A percentile compares a stretch with the other conserved stretches of the same genome.
phyloP scores from a whole-genome alignment of 768 basidiomycete species.

The Rhizopogon vesiculosus region DNA sequence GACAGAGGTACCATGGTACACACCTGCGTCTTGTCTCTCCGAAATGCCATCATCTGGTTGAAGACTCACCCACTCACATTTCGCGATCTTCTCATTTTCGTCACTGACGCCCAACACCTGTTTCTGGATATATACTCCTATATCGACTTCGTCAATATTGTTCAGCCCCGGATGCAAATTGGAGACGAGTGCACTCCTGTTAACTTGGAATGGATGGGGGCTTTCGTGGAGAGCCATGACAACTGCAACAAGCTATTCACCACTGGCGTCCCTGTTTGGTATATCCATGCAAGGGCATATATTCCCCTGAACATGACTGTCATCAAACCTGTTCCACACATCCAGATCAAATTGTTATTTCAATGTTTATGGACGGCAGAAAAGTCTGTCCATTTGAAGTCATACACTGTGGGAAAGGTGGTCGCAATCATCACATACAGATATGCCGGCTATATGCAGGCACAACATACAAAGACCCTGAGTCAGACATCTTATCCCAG shows the following conservation, averaged over 20 bases:
- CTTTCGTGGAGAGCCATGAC: neutral
- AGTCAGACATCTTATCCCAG: neutral
- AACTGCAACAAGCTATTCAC: too few species aligned
- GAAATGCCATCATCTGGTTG: neutral
- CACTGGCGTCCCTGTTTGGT: too few species aligned
- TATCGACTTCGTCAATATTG: too few species aligned
- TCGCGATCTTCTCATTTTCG: neutral
- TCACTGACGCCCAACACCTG: slow-evolving; percentile 1
- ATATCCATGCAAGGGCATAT: too few species aligned
- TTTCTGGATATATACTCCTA: slow-evolving; percentile 3
- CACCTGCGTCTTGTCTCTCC: neutral
- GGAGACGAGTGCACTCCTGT: neutral
- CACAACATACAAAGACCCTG: neutral
- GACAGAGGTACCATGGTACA: neutral
- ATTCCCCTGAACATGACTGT: too few species aligned
- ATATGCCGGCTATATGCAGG: too few species aligned
- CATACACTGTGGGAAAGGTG: too few species aligned
- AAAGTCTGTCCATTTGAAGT: too few species aligned
- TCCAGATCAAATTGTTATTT: too few species aligned
- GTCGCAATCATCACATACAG: too few species aligned
- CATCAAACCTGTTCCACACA: too few species aligned
- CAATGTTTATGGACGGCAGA: too few species aligned
- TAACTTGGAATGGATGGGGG: neutral
- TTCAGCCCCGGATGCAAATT: neutral
- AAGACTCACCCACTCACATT: slow-evolving; percentile 1